Base-by-base conservation (phyloP, 192 early-diverging fungal species). In the Coemansia sp. region DNA sequence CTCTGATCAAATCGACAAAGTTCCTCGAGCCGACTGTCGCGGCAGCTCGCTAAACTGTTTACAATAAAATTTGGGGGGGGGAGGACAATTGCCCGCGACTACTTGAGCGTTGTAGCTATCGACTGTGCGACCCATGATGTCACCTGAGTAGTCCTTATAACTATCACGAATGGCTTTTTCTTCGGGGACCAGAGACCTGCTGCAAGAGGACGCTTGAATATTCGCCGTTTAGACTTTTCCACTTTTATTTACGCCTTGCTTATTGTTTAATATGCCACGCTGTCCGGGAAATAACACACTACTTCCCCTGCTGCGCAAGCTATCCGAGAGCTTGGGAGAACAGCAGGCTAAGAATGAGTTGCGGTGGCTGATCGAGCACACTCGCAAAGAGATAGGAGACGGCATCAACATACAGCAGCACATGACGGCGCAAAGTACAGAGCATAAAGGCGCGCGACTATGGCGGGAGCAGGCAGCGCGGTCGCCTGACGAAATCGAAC, bases 381-480 rank as follows among this genome's bases (percentile, higher is more conserved):
- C 70, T 3, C 75, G 75, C 39, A 63, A 63, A 21, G 29, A 53
- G 0, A 53, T 82, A 0, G 67, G 55, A 42, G 69, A 71, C 8
- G 39, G 59, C 19, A 39, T 39, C 59, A 32, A 17, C 29, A 61
- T 32, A 15, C 67, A 62, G 8, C 66, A 34, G 8, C 57, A 62
- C 34, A 42, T 27, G 46, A 3, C 8, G 9, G 25, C 34, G 14
- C 25, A 38, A 5, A 64, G 46, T 4, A 14, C 41, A 5, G 38
- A 17, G 0, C 65, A 59, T 25, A 39, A 9, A 25, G 45, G 15
- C 5, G 80, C 80, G n/a, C 53, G 75, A 9, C 63, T 82, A 15
- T 82, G 80, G 80, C 71, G 80, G 3, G 67, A 77, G 58, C 80
- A 82, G 46, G 69, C 75, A 1, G 80, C 75, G 19, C 63, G 44